Evolutionary conservation across 331 rosid species (phyloP).

Genomic region (Erythrophleum ivorense): DNA sequence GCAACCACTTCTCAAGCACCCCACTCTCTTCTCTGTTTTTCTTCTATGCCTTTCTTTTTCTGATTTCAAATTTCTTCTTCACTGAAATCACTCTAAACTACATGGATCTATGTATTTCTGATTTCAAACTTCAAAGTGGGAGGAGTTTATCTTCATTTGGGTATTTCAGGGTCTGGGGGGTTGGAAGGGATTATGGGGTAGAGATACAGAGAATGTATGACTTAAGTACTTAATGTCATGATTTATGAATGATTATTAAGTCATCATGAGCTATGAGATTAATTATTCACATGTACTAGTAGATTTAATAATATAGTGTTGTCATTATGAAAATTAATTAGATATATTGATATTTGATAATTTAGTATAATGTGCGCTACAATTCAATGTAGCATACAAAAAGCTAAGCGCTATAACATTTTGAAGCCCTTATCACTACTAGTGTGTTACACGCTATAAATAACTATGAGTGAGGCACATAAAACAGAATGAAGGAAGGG

Average conservation of each 20-base stretch:
- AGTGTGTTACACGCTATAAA: neutral
- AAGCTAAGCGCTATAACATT: neutral
- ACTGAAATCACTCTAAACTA: neutral
- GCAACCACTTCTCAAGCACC: neutral
- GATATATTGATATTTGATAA: neutral
- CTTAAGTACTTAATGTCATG: neutral
- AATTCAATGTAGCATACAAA: neutral
- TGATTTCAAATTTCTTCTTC: slow-evolving; percentile 7
- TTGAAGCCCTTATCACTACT: neutral
- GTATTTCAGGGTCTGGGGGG: neutral
- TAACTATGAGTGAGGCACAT: slow-evolving; percentile 4
- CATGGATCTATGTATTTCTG: neutral
- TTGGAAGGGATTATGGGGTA: neutral
- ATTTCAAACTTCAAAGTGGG: neutral
- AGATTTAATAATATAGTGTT: neutral
- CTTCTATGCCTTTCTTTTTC: neutral
- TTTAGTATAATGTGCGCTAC: neutral
- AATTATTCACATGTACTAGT: neutral
- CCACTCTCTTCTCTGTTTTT: neutral
- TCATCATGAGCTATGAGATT: neutral
- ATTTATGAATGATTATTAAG: neutral
- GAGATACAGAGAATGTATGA: neutral
- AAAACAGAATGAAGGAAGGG: neutral
- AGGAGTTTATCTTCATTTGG: neutral
- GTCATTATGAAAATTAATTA: neutral